Base-by-base conservation (phyloP, 345 rosid genomes). In the Eucalyptus polyanthemos region DNA sequence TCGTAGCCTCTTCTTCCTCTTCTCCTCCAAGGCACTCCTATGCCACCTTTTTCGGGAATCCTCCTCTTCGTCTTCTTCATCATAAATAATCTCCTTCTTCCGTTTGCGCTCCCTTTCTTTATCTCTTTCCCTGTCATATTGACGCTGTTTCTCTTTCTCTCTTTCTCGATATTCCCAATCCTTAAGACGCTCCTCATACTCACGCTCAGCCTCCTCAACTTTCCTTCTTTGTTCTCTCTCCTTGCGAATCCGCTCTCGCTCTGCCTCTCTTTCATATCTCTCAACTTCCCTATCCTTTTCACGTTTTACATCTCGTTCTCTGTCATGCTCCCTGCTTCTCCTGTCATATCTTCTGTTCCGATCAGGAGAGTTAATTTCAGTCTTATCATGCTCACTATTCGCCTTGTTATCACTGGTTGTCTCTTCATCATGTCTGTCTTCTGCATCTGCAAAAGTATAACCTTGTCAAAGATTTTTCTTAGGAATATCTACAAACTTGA, bases 91-190 rank as follows among this genome's bases (percentile, higher is more conserved):
- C 92, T 97, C 99, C 90, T 95, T 96, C 92, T 94, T 96, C 89
- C 99, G 93, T 88, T 98, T 97, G 87, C 94, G 99, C 80, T 97
- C 99, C 93, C 94, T 95, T 76, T 97, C 99, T 93, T 94, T 98
- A 88, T 96, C 99, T 90, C 92, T 96, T 91, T 97, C 99, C 93
- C 94, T 96, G 94, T 98, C 99, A 91, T 96, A 94, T 90, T 96
- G 99, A 86, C 98, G 94, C 89, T 95, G 96, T 91, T 96, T 97
- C 92, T 98, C 99, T 91, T 91, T 98, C 80, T 97, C 98, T 91
- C 97, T 96, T 89, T 97, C 99, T 89, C 98, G 95, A 86, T 95
- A 95, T 90, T 97, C 99, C 99, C 98, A 98, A 80, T 96, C 99
- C 94, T 95, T 97, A 86, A 98, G 97, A 80, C 96, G 95, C 90